Conservation (phyloP, 257 asterid genomes). For the Nicotiana tabacum region DNA sequence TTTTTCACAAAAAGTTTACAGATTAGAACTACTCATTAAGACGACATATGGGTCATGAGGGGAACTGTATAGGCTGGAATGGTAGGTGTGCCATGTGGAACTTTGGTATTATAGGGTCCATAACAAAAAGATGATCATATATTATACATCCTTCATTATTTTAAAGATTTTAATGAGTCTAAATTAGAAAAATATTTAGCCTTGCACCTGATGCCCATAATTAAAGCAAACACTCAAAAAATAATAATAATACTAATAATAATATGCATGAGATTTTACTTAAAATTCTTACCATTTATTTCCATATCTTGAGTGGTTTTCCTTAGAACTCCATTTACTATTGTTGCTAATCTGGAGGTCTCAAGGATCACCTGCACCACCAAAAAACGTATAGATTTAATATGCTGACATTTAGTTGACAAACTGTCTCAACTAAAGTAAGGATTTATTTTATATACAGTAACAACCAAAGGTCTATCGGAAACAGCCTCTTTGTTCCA, state of each 20-base stretch:
- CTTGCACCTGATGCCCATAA: background rate
- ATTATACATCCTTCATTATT: background rate
- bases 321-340: conserved; percentile 48
- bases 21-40: conserved; percentile 8
- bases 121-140: conserved; percentile 10
- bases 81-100: conserved; percentile 46
- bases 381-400: background rate
- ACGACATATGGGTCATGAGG: conserved; percentile 28
- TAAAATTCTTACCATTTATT: conserved; percentile 33
- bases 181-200: background rate
- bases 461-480: too few relatives aligned
- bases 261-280: background rate
- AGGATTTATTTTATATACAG: background rate
- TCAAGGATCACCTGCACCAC: conserved; percentile 43
- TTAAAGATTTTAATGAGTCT: background rate
- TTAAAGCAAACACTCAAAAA: background rate
- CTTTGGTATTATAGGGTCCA: conserved; percentile 9
- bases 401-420: background rate
- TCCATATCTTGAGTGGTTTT: conserved; percentile 46
- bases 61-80: conserved; percentile 42
- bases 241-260: background rate
- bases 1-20: background rate
- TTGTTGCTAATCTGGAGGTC: conserved; percentile 44
- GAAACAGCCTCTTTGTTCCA: too few relatives aligned
- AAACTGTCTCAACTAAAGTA: background rate